Evolutionary conservation across 1,284 basidiomycete genomes (phyloP), one percentile per base, ranked within the genome.

Genomic region (Ustilago loliicola): DNA sequence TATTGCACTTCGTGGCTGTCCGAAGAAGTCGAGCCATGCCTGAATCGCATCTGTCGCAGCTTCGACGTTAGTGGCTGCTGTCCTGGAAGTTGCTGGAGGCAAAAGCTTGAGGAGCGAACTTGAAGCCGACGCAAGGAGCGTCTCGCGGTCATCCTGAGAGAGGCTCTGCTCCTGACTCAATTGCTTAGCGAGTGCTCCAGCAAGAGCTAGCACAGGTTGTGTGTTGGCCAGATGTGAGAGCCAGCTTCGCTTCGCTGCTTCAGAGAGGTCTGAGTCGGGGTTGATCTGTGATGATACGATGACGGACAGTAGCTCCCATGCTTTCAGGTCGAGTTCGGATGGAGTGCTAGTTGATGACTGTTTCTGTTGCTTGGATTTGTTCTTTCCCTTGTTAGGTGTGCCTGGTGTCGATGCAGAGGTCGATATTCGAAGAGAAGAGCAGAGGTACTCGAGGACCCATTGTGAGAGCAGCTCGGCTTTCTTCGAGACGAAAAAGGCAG

Each of bases 51-150:
- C 79, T 27, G 77, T 75, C 19, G 79, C 80, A 30, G 59, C 47
- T 48, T 83, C 81, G 38, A 83, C 64, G 50, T 80, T 80, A 55
- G 68, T 67, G 1, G 81, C 79, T 23, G 77, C 81, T 52, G 67
- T 72, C 17, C 77, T 53, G 3, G 72, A 75, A 8, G 68, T 64
- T n/a, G 77, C 68, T 13, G 72, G 68, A 38, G 68, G 72, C 11
- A 78, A 36, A 15, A 78, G 72, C 53, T 55, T 62, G 19, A 34
- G n/a, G 5, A 77, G 58, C 0, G 64, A 56, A 0, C 13, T 21
- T 3, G 66, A 34, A 13, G 66, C 64, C 7, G 57, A 45, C 10
- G 42, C 3, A n/a, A 77, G 32, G 13, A 77, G 32, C 3, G 23
- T 3, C 11, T 53, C 51, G 2, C 42, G 50, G 3, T 66, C 40